Percentiles rank a stretch among this genome's conserved stretches.
Evolutionary conservation across 2,329 filamentous ascomycete species (phyloP).

Genomic region (Cercospora sojina): DNA sequence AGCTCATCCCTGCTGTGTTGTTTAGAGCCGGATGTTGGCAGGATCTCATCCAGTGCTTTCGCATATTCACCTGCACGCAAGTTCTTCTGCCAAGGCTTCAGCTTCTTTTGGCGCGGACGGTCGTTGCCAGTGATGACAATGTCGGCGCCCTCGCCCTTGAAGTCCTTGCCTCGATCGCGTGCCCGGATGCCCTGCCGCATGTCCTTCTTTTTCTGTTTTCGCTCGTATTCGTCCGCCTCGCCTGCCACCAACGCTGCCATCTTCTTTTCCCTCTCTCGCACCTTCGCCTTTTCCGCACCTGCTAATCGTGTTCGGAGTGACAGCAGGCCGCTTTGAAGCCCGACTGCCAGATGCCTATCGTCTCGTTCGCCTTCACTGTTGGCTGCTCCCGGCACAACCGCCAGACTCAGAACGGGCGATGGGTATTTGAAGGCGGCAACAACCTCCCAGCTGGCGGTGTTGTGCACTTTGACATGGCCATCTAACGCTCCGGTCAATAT

Average conservation of each 20-base stretch:
- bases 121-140: slow-evolving; percentile 82
- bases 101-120: slow-evolving; percentile 61
- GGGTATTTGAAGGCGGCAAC: slow-evolving; percentile 94
- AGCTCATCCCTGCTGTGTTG: slow-evolving; percentile 43
- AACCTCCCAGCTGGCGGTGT: slow-evolving; percentile 91
- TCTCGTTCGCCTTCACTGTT: slow-evolving; percentile 55
- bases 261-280: slow-evolving; percentile 74
- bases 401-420: slow-evolving; percentile 81
- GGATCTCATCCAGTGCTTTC: slow-evolving; percentile 74
- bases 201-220: slow-evolving; percentile 62
- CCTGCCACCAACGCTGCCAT: slow-evolving; percentile 81
- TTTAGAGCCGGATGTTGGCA: slow-evolving; percentile 43
- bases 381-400: slow-evolving; percentile 66
- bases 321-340: slow-evolving; percentile 90
- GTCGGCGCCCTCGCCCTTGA: slow-evolving; percentile 79
- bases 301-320: slow-evolving; percentile 86
- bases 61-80: slow-evolving; percentile 76
- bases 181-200: slow-evolving; percentile 62
- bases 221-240: slow-evolving; percentile 74
- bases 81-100: slow-evolving; percentile 75
- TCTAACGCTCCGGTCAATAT: slow-evolving; percentile 87
- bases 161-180: slow-evolving; percentile 66
- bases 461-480: slow-evolving; percentile 95
- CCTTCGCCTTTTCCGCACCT: slow-evolving; percentile 73
- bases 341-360: slow-evolving; percentile 91